Evolutionary conservation across 129 eudicot genomes (phyloP).

Genomic region (Flaveria ramosissima): DNA sequence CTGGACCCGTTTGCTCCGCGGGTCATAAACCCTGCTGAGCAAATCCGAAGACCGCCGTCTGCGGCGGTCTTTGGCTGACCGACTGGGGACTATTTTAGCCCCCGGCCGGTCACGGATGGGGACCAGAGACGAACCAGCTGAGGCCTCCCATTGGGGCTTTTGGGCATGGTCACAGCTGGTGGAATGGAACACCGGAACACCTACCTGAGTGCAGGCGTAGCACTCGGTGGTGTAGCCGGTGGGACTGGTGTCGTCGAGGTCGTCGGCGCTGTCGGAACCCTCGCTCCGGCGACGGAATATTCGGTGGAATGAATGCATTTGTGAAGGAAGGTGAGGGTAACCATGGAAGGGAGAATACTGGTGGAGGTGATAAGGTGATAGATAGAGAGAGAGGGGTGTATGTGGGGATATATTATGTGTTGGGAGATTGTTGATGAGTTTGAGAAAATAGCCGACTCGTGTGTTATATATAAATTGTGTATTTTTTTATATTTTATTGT

Average conservation of each 20-base stretch:
- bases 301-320: slow-evolving; percentile 39
- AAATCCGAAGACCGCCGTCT: slow-evolving; percentile 14
- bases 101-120: slow-evolving; percentile 61
- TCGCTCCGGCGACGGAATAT: slow-evolving; percentile 39
- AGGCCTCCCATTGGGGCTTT: slow-evolving; percentile 92
- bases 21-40: slow-evolving; percentile 56
- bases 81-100: slow-evolving; percentile 23
- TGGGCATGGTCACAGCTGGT: slow-evolving; percentile 87
- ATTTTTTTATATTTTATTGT: background rate
- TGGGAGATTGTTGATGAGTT: slow-evolving; percentile 2
- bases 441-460: background rate
- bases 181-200: slow-evolving; percentile 95
- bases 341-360: slow-evolving; percentile 42
- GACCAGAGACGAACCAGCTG: slow-evolving; percentile 79
- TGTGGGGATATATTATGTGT: background rate
- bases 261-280: slow-evolving; percentile 37
- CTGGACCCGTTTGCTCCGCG: slow-evolving; percentile 75
- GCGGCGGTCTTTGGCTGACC: slow-evolving; percentile 1
- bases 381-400: background rate
- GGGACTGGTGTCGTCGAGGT: slow-evolving; percentile 39
- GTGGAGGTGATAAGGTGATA: background rate
- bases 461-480: background rate
- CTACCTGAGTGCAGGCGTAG: slow-evolving; percentile 90
- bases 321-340: slow-evolving; percentile 37
- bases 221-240: slow-evolving; percentile 55